Base-by-base conservation (phyloP, 2,329 filamentous ascomycete genomes). In the Alternaria postmessia region DNA sequence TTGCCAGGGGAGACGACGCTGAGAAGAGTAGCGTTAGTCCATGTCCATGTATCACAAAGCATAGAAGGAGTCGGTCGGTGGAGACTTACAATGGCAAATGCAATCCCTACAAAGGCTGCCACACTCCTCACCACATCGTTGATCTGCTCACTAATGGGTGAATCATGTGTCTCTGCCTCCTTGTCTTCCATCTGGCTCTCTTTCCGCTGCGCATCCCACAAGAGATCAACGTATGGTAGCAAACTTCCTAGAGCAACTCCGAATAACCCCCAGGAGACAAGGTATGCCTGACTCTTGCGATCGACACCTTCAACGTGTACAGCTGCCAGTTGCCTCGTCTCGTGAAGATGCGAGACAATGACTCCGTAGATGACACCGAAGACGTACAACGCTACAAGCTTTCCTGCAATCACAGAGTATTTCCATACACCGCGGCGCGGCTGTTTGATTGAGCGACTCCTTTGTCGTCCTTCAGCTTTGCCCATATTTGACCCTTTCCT, bases 1-100 rank as follows among this genome's bases (percentile, higher is more conserved):
- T 70, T 94, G 87, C 95, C 95, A 99, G 1, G 93, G 91, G 9
- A 97, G 87, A 78, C 91, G 92, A 66, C 95, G 90, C 92, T 96
- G 70, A 48, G n/a, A 18, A 32, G 9, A 48, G 16, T 5, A 46
- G 26, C 34, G 51, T 67, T 54, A 71, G 54, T 28, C 8, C 9
- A 22, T 9, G 38, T 51, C 26, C 11, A 30, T 18, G 22, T 30
- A 22, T 30, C 34, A 7, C 4, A 5, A n/a, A 26, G 54, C 24
- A 24, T 12, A 41, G 9, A 22, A 41, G 18, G 11, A 41, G 39
- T 41, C 4, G 18, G 18, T 14, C 39, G 16, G 18, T 41, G 18
- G 18, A 32, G 20, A 85, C 91, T 83, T 82, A 96, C 93, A 83
- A 99, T 96, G 30, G 89, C 89, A 79, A 90, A 92, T 5, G 89